Conservation (phyloP, 2,329 filamentous ascomycete species). For the Colletotrichum tropicale region DNA sequence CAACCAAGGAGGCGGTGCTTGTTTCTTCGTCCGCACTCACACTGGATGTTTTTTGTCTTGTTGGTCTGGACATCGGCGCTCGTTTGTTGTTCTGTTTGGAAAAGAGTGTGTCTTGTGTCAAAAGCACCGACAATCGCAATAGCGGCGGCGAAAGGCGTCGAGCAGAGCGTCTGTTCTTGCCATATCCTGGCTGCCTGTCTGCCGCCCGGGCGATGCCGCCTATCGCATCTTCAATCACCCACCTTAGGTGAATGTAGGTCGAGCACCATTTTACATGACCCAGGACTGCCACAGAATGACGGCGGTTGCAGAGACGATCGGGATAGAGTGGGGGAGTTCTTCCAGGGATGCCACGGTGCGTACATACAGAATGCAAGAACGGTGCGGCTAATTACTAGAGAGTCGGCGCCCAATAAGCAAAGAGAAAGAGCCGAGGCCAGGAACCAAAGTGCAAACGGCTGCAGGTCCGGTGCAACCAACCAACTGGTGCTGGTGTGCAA, state of each 20-base stretch:
- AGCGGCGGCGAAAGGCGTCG: slow-evolving; percentile 9
- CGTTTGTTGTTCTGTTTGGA: slow-evolving; percentile 12
- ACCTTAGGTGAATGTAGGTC: neutral
- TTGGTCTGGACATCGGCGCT: slow-evolving; percentile 19
- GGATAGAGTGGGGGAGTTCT: neutral
- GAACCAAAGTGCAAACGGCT: neutral
- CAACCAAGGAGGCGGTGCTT: slow-evolving; percentile 15
- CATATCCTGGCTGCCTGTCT: neutral
- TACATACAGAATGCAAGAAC: neutral
- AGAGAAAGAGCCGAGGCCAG: neutral
- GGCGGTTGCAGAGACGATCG: neutral
- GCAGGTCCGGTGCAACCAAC: neutral
- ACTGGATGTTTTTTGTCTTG: neutral
- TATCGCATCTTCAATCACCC: neutral
- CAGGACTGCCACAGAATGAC: neutral
- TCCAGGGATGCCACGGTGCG: neutral
- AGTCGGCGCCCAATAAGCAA: neutral
- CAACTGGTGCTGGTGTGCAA: neutral
- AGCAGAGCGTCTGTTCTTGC: slow-evolving; percentile 13
- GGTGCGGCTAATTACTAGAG: neutral
- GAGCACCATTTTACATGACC: neutral
- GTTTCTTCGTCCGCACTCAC: slow-evolving; percentile 13
- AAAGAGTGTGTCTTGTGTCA: slow-evolving; percentile 12
- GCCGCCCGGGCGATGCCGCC: neutral
- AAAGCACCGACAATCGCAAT: slow-evolving; percentile 3